Conservation (phyloP, 2,329 filamentous ascomycete species). For the Rasamsonia emersonii region DNA sequence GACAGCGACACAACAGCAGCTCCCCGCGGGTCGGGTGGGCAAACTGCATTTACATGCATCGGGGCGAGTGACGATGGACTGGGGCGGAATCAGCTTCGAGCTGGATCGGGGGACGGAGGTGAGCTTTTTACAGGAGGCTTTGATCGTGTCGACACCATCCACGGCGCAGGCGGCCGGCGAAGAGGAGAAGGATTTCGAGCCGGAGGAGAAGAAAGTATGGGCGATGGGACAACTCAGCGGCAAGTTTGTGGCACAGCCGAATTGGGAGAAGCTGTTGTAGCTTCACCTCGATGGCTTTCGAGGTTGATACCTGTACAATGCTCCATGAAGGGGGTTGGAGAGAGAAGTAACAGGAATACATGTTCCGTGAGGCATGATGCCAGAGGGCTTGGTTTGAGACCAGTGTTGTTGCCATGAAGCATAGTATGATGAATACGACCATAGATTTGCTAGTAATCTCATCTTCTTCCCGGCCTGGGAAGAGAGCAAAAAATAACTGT, state of each 20-base stretch:
- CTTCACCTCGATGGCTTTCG: background rate
- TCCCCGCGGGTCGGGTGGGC: conserved; percentile 49
- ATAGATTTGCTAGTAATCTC: too few relatives aligned
- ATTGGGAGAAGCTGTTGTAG: conserved; percentile 47
- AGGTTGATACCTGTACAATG: too few relatives aligned
- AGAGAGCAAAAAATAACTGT: too few relatives aligned
- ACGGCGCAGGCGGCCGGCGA: conserved; percentile 14
- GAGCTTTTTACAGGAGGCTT: conserved; percentile 53
- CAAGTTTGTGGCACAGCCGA: conserved; percentile 55
- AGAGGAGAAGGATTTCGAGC: conserved; percentile 16
- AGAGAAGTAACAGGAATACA: too few relatives aligned
- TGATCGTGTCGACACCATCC: conserved; percentile 30
- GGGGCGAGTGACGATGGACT: conserved; percentile 53
- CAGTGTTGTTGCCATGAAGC: too few relatives aligned
- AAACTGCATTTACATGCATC: conserved; percentile 55
- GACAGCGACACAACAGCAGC: conserved; percentile 33
- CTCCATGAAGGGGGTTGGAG: too few relatives aligned
- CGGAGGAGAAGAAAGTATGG: conserved; percentile 37
- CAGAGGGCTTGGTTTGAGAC: too few relatives aligned
- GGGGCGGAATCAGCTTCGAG: conserved; percentile 53
- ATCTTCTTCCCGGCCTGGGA: too few relatives aligned
- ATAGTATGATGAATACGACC: too few relatives aligned
- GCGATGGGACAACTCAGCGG: conserved; percentile 55
- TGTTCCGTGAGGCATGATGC: too few relatives aligned
- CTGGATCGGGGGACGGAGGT: conserved; percentile 49